These are phyloP conservation scores for Rosa multiflora DNA, from an alignment of 306 rosid species.

Conservation along the genomic window DNA sequence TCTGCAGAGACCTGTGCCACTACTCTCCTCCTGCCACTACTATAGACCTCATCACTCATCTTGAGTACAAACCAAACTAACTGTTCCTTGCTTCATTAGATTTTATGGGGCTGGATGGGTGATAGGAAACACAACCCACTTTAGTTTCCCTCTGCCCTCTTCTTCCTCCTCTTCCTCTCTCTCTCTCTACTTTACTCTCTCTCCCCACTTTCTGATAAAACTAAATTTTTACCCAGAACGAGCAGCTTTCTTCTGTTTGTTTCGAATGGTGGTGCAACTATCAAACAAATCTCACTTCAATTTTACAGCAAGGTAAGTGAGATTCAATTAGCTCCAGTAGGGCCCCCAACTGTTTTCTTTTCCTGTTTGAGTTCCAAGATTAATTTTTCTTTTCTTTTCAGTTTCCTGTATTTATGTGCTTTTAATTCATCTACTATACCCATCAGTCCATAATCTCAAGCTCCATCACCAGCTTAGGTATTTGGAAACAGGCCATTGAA, in stretches of 20 bases:
- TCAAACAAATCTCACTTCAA: conserved; percentile 33
- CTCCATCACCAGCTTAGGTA: conserved; percentile 37
- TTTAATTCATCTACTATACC: not conserved
- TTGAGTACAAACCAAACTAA: conserved; percentile 38
- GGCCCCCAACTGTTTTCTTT: conserved; percentile 33
- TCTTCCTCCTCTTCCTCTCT: conserved; percentile 9
- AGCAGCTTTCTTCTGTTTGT: not conserved
- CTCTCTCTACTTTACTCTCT: not conserved
- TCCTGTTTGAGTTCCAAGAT: conserved; percentile 14
- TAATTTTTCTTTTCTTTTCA: not conserved
- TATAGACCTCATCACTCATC: conserved; percentile 34
- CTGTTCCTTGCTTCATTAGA: conserved; percentile 36
- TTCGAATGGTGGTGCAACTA: conserved; percentile 36
- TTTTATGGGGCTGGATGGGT: conserved; percentile 57
- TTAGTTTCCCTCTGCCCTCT: not conserved
- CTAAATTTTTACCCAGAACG: conserved; percentile 11
- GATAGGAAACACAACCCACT: conserved; percentile 64
- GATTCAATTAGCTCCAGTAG: conserved; percentile 26
- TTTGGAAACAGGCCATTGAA: conserved; percentile 36
- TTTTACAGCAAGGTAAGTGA: conserved; percentile 29
- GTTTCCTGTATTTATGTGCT: conserved; percentile 1
- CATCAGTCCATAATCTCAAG: conserved; percentile 7
- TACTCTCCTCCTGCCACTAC: not conserved
- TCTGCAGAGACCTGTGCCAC: conserved; percentile 31
- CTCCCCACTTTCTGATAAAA: conserved; percentile 20